Base-by-base conservation (phyloP, 1,284 basidiomycete genomes). In the Tilletia horrida region DNA sequence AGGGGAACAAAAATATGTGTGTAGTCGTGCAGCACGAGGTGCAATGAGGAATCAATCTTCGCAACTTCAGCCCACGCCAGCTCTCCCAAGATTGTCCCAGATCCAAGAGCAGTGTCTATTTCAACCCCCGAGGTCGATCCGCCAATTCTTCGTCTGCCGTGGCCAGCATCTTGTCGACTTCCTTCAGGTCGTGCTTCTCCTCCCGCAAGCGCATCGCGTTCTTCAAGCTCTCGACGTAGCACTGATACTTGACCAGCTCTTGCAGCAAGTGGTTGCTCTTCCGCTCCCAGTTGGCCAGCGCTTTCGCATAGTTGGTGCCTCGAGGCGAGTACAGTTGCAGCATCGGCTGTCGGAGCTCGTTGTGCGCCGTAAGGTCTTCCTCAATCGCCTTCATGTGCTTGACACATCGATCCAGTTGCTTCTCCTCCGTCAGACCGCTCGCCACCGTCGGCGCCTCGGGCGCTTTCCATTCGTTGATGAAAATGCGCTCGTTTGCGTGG, bases 231-330 rank as follows among this genome's bases (percentile, higher is more conserved):
- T 96, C 92, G 68, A 93, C 89, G 82, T 98, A 98, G n/a, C 90
- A 90, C 65, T 92, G 89, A 83, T 96, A 98, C 82, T 97, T 97
- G 81, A 93, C 90, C 62, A 93, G 91, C 83, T 98, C 95, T 16
- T 89, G 88, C 66, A 94, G 85, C 52, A 97, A 84, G 81, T 92
- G 91, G 77, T 91, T 88, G 8, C 90, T 91, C 81, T 91, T 93
- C 76, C 89, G 89, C 81, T 92, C 90, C 93, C 94, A 98, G 81
- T 98, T 98, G 65, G 86, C 86, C 72, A 88, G 85, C 0, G 95
- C 90, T 82, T 90, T 96, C 70, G 84, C 78, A 1, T 87, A 86
- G 75, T 91, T 93, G 27, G 86, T 82, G n/a, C 90, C 88, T 11
- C 89, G 87, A 1, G 89, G 86, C 67, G 88, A 85, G 81, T 93